Evolutionary conservation across 1,139 yeast species (phyloP).

Genomic region (Yamadazyma blattariae): DNA sequence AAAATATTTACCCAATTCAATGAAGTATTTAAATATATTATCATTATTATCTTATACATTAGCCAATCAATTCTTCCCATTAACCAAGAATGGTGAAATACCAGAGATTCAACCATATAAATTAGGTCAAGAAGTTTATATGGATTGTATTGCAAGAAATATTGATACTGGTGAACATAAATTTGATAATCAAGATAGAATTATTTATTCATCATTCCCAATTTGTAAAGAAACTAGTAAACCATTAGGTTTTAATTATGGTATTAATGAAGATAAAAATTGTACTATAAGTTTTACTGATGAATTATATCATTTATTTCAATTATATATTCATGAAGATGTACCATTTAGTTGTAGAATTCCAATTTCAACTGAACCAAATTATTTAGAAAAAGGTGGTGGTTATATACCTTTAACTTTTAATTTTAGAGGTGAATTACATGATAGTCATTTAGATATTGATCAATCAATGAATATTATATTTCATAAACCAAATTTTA

Average conservation of each 20-base stretch:
- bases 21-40: too few relatives aligned
- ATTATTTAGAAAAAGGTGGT: constrained; percentile 45
- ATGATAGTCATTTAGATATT: constrained; percentile 67
- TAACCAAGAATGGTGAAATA: constrained; percentile 24
- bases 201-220: constrained; percentile 59
- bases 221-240: constrained; percentile 61
- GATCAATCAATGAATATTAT: constrained; percentile 60
- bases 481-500: constrained; percentile 38
- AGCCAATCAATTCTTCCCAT: constrained; percentile 14
- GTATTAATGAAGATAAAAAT: constrained; percentile 49
- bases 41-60: too few relatives aligned
- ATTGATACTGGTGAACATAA: constrained; percentile 77
- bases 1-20: too few relatives aligned
- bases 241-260: constrained; percentile 54
- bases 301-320: constrained; percentile 68
- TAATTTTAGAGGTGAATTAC: constrained; percentile 65
- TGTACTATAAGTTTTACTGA: constrained; percentile 68
- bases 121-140: constrained; percentile 43
- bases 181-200: constrained; percentile 57
- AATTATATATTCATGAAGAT: constrained; percentile 73
- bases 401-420: constrained; percentile 61
- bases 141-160: constrained; percentile 65
- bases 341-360: constrained; percentile 71
- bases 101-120: constrained; percentile 40
- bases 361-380: constrained; percentile 45